phyloP scores from a whole-genome alignment of 1,284 basidiomycete genomes.

The Rhizoctonia solani region DNA sequence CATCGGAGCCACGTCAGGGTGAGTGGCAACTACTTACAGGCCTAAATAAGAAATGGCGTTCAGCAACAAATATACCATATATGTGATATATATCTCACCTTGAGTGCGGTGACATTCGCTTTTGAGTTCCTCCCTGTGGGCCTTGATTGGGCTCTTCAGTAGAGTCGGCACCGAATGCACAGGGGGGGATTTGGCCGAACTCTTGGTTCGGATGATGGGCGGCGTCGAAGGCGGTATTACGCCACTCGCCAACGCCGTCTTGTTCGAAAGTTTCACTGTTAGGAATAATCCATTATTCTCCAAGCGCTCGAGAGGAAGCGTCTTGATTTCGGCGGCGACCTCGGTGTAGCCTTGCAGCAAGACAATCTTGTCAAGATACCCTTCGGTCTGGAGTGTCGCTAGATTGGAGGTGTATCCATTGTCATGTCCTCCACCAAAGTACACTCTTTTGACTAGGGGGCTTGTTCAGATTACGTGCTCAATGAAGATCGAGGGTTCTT shows the following conservation, averaged over 20 bases:
- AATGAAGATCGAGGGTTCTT: background rate
- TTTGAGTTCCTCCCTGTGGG: background rate
- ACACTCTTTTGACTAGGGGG: conserved; percentile 19
- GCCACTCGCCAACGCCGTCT: background rate
- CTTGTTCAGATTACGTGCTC: background rate
- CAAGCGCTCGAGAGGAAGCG: conserved; percentile 59
- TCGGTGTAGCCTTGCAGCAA: conserved; percentile 66
- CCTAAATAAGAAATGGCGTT: background rate
- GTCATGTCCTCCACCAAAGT: conserved; percentile 64
- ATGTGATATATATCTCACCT: background rate
- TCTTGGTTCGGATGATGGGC: conserved; percentile 7
- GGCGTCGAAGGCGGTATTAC: conserved; percentile 22
- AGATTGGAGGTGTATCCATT: conserved; percentile 69
- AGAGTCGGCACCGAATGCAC: background rate
- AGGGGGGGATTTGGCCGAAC: background rate
- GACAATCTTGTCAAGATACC: conserved; percentile 65
- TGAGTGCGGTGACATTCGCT: conserved; percentile 10
- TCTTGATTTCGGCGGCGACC: conserved; percentile 61
- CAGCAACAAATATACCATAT: background rate
- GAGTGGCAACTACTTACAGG: background rate
- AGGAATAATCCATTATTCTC: conserved; percentile 66
- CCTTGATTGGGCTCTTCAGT: background rate
- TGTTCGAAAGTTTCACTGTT: conserved; percentile 52
- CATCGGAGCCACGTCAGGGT: background rate
- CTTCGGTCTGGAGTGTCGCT: conserved; percentile 65